Conservation (phyloP, 2,329 filamentous ascomycete species). For the Tolypocladium pustulatum region DNA sequence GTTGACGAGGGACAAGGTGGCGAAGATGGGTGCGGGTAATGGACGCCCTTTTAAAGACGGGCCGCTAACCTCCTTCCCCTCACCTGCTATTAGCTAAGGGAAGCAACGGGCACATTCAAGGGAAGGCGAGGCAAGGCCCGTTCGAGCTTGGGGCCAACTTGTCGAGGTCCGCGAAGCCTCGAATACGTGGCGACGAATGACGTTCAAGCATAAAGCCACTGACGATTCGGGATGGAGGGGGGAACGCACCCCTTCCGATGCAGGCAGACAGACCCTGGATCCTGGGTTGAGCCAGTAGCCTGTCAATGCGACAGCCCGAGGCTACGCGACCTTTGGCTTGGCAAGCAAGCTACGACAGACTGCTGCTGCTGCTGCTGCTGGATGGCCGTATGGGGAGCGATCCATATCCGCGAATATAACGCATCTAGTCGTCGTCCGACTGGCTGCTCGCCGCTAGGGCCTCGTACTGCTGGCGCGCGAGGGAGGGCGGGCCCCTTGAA, state of each 20-base stretch:
- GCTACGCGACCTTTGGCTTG: background rate
- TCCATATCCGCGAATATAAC: background rate
- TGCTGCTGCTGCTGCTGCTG: background rate
- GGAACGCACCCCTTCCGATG: background rate
- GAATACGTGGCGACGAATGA: constrained; percentile 4
- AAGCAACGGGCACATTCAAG: no score
- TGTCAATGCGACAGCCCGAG: background rate
- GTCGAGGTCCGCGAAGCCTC: constrained; percentile 2
- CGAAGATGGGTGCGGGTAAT: background rate
- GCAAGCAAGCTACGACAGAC: background rate
- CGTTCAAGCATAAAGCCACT: constrained; percentile 1
- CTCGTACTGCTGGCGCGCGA: background rate
- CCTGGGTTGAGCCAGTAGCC: background rate
- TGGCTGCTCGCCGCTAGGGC: background rate
- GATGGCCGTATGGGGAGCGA: background rate
- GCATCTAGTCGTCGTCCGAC: background rate
- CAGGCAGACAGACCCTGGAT: background rate
- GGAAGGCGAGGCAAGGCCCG: background rate
- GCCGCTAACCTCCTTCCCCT: background rate
- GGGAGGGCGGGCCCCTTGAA: no score
- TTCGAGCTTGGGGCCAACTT: background rate
- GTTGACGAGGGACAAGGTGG: background rate
- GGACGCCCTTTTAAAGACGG: background rate
- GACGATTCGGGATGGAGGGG: background rate
- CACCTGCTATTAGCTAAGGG: background rate